phyloP scores from a whole-genome alignment of 108 stramenopile species.

The Parietichytrium sp. region DNA sequence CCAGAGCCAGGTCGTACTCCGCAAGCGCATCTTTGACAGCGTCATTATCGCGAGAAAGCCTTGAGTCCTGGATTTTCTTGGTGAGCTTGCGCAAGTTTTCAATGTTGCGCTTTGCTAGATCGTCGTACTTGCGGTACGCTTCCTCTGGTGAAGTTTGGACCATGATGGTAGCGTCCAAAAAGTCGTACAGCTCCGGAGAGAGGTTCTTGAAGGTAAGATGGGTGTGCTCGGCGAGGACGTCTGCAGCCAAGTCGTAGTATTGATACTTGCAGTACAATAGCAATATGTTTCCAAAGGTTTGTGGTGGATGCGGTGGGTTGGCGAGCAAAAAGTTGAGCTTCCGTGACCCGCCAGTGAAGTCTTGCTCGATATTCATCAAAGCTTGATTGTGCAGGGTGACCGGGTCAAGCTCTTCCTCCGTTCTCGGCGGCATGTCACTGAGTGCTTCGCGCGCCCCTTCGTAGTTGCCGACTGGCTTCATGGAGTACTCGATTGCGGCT shows the following conservation, averaged over 20 bases:
- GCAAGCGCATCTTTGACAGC: conserved; percentile 55
- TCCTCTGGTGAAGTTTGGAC: conserved; percentile 67
- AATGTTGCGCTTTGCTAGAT: conserved; percentile 64
- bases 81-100: conserved; percentile 67
- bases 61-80: conserved; percentile 67
- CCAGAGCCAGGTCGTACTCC: conserved; percentile 70
- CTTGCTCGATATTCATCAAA: conserved; percentile 66
- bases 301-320: conserved; percentile 74
- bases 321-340: conserved; percentile 72
- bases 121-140: conserved; percentile 66
- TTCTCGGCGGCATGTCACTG: conserved; percentile 67
- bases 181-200: conserved; percentile 69
- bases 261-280: conserved; percentile 71
- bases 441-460: conserved; percentile 70
- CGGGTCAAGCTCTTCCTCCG: conserved; percentile 71
- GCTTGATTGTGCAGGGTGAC: conserved; percentile 82
- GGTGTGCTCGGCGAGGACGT: conserved; percentile 71
- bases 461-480: conserved; percentile 48
- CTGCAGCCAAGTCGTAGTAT: conserved; percentile 73
- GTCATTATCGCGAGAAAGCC: conserved; percentile 48
- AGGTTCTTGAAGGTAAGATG: conserved; percentile 71
- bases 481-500: conserved; percentile 71
- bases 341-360: conserved; percentile 67
- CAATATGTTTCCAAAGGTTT: conserved; percentile 79
- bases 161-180: conserved; percentile 76